Evolutionary conservation across 306 rosid species (phyloP), one percentile per base, ranked within the genome.

Genomic region (Hylodesmum podocarpum): DNA sequence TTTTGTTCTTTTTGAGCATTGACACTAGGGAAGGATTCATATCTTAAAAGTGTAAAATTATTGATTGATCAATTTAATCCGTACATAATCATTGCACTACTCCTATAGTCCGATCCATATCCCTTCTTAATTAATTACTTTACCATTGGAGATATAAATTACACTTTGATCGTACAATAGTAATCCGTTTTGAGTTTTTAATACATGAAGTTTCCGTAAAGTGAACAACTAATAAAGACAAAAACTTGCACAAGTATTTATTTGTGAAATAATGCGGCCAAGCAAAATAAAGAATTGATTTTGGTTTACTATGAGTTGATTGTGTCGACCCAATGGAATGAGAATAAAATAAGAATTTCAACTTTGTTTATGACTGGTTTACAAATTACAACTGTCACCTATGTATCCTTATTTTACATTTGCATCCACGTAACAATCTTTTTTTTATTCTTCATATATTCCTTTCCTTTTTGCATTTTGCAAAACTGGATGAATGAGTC

Each of bases 391-490:
- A 49, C 19, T 75, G 7, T 61, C 28, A 69, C 69, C 55, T 51
- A 28, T 28, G 57, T 72, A 24, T 64, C 62, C 40, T 73, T 84
- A 80, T 80, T 76, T 84, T 80, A 84, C 88, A 84, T 37, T 78
- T 81, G 81, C 33, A 47, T 6, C 6, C 29, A 22, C 25, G 29
- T 51, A 46, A 44, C 25, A 16, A 63, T 19, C 8, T 12, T 49
- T 62, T 66, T 1, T 46, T 73, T 58, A 67, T 66, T 73, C 46
- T 76, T 18, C 5, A 31, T 79, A 53, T 72, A 8, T 55, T n/a
- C n/a, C n/a, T n/a, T n/a, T n/a, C n/a, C n/a, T n/a, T 78, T 46
- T 69, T 66, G 47, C 63, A 25, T 53, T 22, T 67, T 29, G 44
- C 37, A 41, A 70, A 75, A 51, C 16, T n/a, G 1, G 37, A 28